These are phyloP conservation scores for Diaporthe humulicola DNA, from an alignment of 2,329 filamentous ascomycete species.

Conservation along the genomic window DNA sequence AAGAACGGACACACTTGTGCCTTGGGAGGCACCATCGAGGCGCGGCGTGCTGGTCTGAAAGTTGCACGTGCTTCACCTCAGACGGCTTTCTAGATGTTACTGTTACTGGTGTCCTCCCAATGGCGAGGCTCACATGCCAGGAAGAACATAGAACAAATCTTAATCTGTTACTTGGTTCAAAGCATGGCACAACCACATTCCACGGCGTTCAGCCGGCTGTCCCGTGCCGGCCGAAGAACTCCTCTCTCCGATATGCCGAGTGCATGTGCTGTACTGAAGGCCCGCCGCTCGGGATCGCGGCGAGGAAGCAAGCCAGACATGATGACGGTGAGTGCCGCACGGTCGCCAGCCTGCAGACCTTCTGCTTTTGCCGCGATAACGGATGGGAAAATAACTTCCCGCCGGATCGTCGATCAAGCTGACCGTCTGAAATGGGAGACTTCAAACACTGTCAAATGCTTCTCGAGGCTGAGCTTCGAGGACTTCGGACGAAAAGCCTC, in stretches of 20 bases:
- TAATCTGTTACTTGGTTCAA: conserved; percentile 6
- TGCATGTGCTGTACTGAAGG: not conserved
- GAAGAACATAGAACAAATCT: not conserved
- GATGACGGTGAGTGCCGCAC: not conserved
- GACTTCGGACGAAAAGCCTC: conserved; percentile 8
- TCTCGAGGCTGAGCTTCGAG: conserved; percentile 22
- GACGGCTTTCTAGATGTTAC: not conserved
- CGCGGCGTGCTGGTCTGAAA: not conserved
- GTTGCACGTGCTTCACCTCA: not conserved
- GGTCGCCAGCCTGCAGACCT: not conserved
- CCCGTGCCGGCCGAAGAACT: not conserved
- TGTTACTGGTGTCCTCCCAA: not conserved
- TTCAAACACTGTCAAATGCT: conserved; percentile 21
- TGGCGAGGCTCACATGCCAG: not conserved
- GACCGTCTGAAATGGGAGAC: not conserved
- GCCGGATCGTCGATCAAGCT: conserved; percentile 23
- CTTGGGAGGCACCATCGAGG: not conserved
- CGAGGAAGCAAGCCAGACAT: not conserved
- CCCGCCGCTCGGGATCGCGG: conserved; percentile 2
- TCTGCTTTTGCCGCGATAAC: not conserved
- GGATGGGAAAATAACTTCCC: not conserved
- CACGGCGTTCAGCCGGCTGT: not conserved
- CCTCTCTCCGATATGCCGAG: not conserved
- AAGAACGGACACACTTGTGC: conserved; percentile 5
- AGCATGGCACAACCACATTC: not conserved